Conservation (phyloP, 2,329 filamentous ascomycete species). For the Berkeleyomyces rouxiae region DNA sequence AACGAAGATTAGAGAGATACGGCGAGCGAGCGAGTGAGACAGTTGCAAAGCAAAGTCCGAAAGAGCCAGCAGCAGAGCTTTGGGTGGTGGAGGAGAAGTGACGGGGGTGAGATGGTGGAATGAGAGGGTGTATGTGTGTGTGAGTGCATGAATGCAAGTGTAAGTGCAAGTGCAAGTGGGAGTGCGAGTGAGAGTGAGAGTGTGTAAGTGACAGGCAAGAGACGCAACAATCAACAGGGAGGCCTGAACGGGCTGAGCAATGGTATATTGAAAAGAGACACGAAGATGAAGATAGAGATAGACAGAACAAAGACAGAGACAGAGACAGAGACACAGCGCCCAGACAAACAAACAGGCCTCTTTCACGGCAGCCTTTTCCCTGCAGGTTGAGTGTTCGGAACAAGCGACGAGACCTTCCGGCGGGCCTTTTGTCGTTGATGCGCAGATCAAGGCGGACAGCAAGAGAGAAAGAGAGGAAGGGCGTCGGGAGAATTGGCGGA, state of each 20-base stretch:
- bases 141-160: neutral
- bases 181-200: neutral
- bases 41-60: neutral
- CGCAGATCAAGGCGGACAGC: neutral
- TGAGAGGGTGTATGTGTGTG: neutral
- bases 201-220: constrained; percentile 15
- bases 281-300: neutral
- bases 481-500: neutral
- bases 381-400: neutral
- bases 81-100: neutral
- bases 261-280: neutral
- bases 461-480: neutral
- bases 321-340: neutral
- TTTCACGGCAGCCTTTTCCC: no score
- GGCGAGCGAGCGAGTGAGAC: neutral
- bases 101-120: neutral
- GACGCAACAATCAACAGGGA: constrained; percentile 29
- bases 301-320: neutral
- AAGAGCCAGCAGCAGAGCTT: neutral
- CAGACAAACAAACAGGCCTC: neutral
- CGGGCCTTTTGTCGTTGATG: neutral
- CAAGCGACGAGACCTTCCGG: neutral
- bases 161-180: neutral
- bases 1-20: neutral
- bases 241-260: constrained; percentile 18